Conservation (phyloP, 2,329 filamentous ascomycete species). For the Colletotrichum spinosum region DNA sequence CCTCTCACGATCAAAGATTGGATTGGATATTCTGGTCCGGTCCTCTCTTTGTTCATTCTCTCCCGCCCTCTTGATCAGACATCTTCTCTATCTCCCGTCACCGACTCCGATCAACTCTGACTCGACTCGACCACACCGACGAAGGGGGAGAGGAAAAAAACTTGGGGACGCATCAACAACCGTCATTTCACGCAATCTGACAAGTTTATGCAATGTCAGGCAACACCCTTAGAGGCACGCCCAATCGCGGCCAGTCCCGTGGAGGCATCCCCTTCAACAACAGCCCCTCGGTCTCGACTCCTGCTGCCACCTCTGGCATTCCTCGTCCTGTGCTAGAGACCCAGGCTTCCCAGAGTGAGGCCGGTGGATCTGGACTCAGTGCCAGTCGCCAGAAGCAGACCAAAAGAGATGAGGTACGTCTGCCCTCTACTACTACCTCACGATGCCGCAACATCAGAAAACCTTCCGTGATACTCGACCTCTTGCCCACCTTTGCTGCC, state of each 20-base stretch:
- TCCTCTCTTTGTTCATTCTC: slow-evolving; percentile 7
- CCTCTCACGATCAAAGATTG: slow-evolving; percentile 1
- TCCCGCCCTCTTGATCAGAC: neutral
- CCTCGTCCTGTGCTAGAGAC: slow-evolving; percentile 78
- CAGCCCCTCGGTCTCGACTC: slow-evolving; percentile 57
- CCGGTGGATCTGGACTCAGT: slow-evolving; percentile 78
- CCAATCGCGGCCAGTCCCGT: slow-evolving; percentile 70
- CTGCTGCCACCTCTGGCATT: slow-evolving; percentile 67
- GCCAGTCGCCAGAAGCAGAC: slow-evolving; percentile 96
- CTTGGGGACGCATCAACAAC: slow-evolving; percentile 32
- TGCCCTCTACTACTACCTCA: slow-evolving; percentile 23
- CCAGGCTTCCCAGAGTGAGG: slow-evolving; percentile 67
- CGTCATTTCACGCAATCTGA: slow-evolving; percentile 54
- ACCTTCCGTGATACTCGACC: neutral
- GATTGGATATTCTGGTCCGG: neutral
- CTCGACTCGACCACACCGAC: slow-evolving; percentile 15
- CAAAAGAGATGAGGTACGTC: slow-evolving; percentile 95
- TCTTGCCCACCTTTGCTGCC: slow-evolving; percentile 2
- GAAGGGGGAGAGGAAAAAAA: slow-evolving; percentile 3
- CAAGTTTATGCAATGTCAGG: slow-evolving; percentile 61
- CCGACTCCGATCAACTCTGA: neutral
- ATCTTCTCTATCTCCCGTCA: neutral
- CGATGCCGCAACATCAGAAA: slow-evolving; percentile 1
- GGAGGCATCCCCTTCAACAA: slow-evolving; percentile 70
- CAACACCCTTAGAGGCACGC: slow-evolving; percentile 77